These are phyloP conservation scores for Didymella pinodella DNA, from an alignment of 2,329 filamentous ascomycete genomes.

Conservation along the genomic window DNA sequence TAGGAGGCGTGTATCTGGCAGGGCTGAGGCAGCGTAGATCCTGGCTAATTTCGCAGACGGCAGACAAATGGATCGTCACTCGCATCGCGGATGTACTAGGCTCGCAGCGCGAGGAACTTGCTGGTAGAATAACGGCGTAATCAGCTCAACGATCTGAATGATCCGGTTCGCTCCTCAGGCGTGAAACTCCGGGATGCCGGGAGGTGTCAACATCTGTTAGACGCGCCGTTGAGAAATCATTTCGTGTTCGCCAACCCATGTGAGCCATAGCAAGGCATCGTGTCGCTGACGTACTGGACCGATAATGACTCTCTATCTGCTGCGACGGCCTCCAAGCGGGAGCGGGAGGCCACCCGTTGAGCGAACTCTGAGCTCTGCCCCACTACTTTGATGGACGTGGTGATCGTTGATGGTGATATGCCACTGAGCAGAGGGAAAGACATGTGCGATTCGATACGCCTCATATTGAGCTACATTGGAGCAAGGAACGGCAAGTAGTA, in stretches of 20 bases:
- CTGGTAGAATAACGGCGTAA: constrained; percentile 14
- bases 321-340: constrained; percentile 11
- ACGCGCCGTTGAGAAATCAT: background rate
- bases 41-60: constrained; percentile 34
- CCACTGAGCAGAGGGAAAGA: background rate
- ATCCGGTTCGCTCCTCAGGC: background rate
- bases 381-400: background rate
- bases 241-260: background rate
- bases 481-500: constrained; percentile 16
- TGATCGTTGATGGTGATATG: background rate
- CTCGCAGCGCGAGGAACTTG: constrained; percentile 10
- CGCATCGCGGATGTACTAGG: constrained; percentile 15
- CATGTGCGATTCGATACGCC: background rate
- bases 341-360: constrained; percentile 11
- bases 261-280: background rate
- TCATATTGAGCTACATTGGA: constrained; percentile 9
- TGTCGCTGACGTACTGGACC: background rate
- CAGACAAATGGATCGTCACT: constrained; percentile 25
- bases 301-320: constrained; percentile 14
- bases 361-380: constrained; percentile 2
- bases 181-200: background rate
- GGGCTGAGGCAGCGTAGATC: constrained; percentile 32
- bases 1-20: constrained; percentile 16
- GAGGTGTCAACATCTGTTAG: background rate
- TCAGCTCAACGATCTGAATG: background rate